Conservation (phyloP, 2,329 filamentous ascomycete genomes). For the Microcera coccophila region DNA sequence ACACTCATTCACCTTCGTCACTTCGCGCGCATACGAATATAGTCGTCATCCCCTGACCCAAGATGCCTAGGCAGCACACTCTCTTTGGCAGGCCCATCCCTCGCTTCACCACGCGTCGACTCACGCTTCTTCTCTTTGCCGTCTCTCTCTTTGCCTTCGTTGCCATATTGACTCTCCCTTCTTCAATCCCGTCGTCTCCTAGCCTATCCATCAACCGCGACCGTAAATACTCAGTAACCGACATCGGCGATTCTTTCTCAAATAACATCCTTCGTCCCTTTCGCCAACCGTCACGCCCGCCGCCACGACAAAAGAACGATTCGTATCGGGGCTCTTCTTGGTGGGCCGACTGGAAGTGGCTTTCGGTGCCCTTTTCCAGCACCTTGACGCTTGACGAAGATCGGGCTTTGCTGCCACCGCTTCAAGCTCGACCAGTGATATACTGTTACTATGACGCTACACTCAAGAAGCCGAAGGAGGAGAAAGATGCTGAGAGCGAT, state of each 20-base stretch:
- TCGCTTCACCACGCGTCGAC: conserved; percentile 49
- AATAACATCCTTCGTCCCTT: conserved; percentile 62
- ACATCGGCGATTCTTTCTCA: conserved; percentile 38
- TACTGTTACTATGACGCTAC: conserved; percentile 88
- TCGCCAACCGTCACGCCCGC: conserved; percentile 64
- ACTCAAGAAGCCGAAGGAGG: conserved; percentile 56
- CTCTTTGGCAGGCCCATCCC: conserved; percentile 42
- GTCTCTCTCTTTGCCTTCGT: conserved; percentile 53
- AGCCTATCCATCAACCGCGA: conserved; percentile 37
- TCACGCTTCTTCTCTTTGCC: conserved; percentile 48
- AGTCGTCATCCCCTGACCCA: conserved; percentile 28
- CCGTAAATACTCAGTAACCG: conserved; percentile 47
- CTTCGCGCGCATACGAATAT: too few species aligned
- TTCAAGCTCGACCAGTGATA: conserved; percentile 65
- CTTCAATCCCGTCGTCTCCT: conserved; percentile 44
- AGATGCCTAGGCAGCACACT: conserved; percentile 9
- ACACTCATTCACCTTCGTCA: background rate
- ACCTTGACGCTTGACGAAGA: conserved; percentile 76
- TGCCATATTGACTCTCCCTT: conserved; percentile 51
- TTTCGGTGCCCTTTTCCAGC: conserved; percentile 78
- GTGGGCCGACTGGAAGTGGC: conserved; percentile 88
- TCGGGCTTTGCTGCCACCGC: conserved; percentile 75
- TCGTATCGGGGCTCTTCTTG: conserved; percentile 75
- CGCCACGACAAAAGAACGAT: conserved; percentile 72
- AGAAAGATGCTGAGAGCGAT: conserved; percentile 69